Evolutionary conservation across 148 eudicot genomes (phyloP), one percentile per base, ranked within the genome.

Genomic region (Drosera capensis): DNA sequence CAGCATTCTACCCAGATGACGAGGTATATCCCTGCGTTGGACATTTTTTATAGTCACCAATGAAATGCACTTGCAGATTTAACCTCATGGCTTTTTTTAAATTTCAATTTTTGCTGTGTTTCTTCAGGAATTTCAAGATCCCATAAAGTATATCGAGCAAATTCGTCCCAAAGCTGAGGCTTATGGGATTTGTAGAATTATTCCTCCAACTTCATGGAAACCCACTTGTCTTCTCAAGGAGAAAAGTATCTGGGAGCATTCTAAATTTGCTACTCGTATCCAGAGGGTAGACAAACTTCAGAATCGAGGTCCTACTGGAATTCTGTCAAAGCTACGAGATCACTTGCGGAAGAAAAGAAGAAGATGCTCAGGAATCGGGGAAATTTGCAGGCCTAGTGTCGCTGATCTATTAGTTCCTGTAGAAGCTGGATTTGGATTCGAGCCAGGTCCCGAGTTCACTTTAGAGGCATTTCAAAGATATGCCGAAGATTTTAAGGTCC

Each of bases 261-360:
- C 94, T 12, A 70, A 62, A 46, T 85, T 92, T 58, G 45, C 64
- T 29, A 85, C 99, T 45, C 93, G 95, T 30, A 48, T 92, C 55
- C 99, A 85, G 62, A 68, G 65, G 71, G 76, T 92, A 40, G 99
- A 92, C 71, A 81, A 81, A 68, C 86, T 92, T 60, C 99, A 92
- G 41, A 85, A 92, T 59, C 82, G 99, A 25, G 65, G 68, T 43
- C 70, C 82, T 12, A 39, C 68, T 49, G 81, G 64, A 48, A 81
- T 66, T 50, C 45, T 64, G 25, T 52, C 55, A 26, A 72, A 59
- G 54, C 44, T 34, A 25, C 52, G 59, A 46, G 61, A 61, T 43
- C 71, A 70, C 34, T 68, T 67, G 53, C 70, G 71, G 71, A 79
- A 71, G 68, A 85, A 79, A 57, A 85, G 67, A 67, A 78, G 93